Base-by-base conservation (phyloP, 305 asterid species). In the Withania somnifera region DNA sequence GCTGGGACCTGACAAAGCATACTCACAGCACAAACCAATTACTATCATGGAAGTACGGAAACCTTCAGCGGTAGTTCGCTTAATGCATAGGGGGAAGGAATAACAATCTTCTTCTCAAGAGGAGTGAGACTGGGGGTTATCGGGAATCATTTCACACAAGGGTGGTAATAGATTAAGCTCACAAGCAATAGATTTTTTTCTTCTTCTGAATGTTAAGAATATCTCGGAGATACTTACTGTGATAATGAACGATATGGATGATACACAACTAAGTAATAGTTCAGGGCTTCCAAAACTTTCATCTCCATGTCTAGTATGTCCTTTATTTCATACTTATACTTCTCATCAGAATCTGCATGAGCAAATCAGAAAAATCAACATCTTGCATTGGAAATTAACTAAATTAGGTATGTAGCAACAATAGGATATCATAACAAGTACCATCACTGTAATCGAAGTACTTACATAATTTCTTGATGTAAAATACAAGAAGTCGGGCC, bases 221-320 rank as follows among this genome's bases (percentile, higher is more conserved):
- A 42, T 22, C 78, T 40, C 7, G 57, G 32, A 24, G 78, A 63
- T 30, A 82, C 99, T 93, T 92, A 94, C 99, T 89, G 92, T 73
- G 97, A 63, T 75, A 95, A 85, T 78, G 92, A 88, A 71, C 94
- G 94, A 83, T 95, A 94, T 83, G 99, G 98, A 88, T 95, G 99
- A 90, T 87, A 95, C 36, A 95, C 93, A 78, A 95, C 96, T 88
- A 95, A 89, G 81, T 94, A 94, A 84, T 94, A 95, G 89, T 93
- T 87, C 53, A 95, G 91, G 81, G 97, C 99, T 89, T 95, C 99
- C 94, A 95, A 84, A 83, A 95, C 87, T 87, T 92, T 95, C 98
- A 95, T 95, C 89, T 95, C 99, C 99, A 94, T 95, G 87, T 93
- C 99, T 19, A 95, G 92, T 80, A 95, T 94, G 84, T 95, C 99